A percentile compares a stretch with the other conserved stretches of the same genome.
Conservation (phyloP, 192 early-diverging fungal genomes). For the Glomus cerebriforme region DNA sequence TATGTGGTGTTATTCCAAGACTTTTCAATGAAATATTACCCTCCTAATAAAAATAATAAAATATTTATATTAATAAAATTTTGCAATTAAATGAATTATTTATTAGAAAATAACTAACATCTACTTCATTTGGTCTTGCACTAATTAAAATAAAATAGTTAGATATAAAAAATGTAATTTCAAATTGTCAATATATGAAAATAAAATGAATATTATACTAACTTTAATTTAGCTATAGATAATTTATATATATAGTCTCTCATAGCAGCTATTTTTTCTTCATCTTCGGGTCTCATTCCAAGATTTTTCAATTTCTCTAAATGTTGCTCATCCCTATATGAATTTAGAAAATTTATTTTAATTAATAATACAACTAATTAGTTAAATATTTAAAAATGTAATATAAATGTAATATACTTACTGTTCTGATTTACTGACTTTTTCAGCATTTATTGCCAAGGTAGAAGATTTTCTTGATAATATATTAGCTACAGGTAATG, state of each 20-base stretch:
- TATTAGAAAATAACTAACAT: background rate
- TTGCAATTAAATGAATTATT: background rate
- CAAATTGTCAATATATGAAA: background rate
- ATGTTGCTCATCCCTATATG: conserved; percentile 51
- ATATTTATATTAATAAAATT: background rate
- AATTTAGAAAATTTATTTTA: background rate
- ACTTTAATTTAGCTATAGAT: conserved; percentile 53
- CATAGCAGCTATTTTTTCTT: conserved; percentile 70
- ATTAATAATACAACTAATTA: background rate
- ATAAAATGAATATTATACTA: background rate
- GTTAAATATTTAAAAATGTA: background rate
- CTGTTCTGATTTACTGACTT: conserved; percentile 51
- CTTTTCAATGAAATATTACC: conserved; percentile 54
- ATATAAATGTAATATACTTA: conserved; percentile 28
- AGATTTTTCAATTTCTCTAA: conserved; percentile 59
- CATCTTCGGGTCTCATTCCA: conserved; percentile 77
- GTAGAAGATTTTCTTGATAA: conserved; percentile 24
- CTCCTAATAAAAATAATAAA: conserved; percentile 32
- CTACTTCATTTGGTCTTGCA: conserved; percentile 35
- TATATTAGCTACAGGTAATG: conserved; percentile 1
- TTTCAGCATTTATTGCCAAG: conserved; percentile 28
- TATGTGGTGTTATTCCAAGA: conserved; percentile 67
- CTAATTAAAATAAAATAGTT: background rate
- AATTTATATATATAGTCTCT: conserved; percentile 79
- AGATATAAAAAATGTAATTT: too few species aligned